A percentile compares a stretch with the other conserved stretches of the same genome.
Evolutionary conservation across 352 stramenopile species (phyloP).

Genomic region (Pythium apleroticum): DNA sequence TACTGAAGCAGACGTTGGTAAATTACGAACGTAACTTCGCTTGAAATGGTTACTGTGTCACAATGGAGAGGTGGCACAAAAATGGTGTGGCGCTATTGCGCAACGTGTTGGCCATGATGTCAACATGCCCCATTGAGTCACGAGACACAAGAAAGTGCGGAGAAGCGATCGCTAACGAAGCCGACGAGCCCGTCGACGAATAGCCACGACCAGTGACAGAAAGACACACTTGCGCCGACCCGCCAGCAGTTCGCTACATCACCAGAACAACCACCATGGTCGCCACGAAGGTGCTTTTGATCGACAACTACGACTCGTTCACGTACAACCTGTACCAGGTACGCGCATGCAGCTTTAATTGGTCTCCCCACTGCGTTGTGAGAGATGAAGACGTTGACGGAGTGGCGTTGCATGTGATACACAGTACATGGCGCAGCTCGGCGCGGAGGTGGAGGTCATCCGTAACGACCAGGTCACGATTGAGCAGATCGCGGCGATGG

Average conservation of each 20-base stretch:
- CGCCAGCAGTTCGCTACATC: neutral
- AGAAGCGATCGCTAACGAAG: slow-evolving; percentile 17
- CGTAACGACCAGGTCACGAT: slow-evolving; percentile 87
- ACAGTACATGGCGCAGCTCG: slow-evolving; percentile 88
- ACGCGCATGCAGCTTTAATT: neutral
- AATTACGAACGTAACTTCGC: neutral
- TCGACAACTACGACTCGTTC: slow-evolving; percentile 92
- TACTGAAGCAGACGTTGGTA: too few relatives aligned
- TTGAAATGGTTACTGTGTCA: neutral
- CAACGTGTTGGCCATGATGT: slow-evolving; percentile 27
- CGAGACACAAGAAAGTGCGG: slow-evolving; percentile 33
- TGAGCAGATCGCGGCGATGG: slow-evolving; percentile 70
- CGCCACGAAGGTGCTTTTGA: slow-evolving; percentile 75
- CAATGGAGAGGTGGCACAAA: slow-evolving; percentile 6
- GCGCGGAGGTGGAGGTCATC: slow-evolving; percentile 73
- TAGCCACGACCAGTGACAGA: neutral
- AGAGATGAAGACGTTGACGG: neutral
- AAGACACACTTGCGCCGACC: neutral
- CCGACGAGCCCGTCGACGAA: neutral
- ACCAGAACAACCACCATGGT: slow-evolving; percentile 25
- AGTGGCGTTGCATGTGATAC: neutral
- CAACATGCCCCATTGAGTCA: slow-evolving; percentile 20
- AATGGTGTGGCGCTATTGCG: slow-evolving; percentile 19
- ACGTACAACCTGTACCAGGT: slow-evolving; percentile 91
- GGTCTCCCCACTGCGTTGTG: neutral